Percentiles rank a stretch among this genome's conserved stretches.
phyloP scores from a whole-genome alignment of 2,329 filamentous ascomycete genomes.

The Penicillium sp. region DNA sequence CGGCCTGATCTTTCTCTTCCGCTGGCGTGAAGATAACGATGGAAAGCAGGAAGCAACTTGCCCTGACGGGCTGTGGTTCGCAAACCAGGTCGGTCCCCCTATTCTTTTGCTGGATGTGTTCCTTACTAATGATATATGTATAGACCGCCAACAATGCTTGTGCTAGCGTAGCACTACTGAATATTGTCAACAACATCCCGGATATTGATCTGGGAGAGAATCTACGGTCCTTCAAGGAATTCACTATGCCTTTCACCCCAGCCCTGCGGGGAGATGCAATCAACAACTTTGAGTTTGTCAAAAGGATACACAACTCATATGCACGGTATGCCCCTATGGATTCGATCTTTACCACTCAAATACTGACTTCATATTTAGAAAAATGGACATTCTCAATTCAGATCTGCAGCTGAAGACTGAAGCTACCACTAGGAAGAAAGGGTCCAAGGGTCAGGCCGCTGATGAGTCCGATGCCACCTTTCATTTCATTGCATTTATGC shows the following conservation, averaged over 20 bases:
- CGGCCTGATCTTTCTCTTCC: slow-evolving; percentile 86
- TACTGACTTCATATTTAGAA: slow-evolving; percentile 45
- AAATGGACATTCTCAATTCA: slow-evolving; percentile 71
- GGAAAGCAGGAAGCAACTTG: slow-evolving; percentile 54
- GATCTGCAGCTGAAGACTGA: slow-evolving; percentile 61
- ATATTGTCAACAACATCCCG: slow-evolving; percentile 84
- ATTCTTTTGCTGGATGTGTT: neutral
- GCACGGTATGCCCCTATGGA: slow-evolving; percentile 54
- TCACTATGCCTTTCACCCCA: slow-evolving; percentile 67
- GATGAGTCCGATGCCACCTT: slow-evolving; percentile 62
- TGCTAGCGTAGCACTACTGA: slow-evolving; percentile 86
- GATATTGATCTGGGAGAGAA: slow-evolving; percentile 66
- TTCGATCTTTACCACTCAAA: slow-evolving; percentile 6
- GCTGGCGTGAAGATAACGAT: slow-evolving; percentile 61
- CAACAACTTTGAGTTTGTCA: slow-evolving; percentile 71
- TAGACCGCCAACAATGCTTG: slow-evolving; percentile 81
- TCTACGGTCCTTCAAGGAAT: slow-evolving; percentile 68
- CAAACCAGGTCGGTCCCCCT: slow-evolving; percentile 67
- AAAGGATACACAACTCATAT: slow-evolving; percentile 83
- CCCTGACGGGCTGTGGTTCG: slow-evolving; percentile 78
- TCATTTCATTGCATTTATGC: slow-evolving; percentile 89
- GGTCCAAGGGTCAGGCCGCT: slow-evolving; percentile 43
- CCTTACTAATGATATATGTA: neutral
- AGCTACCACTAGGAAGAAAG: slow-evolving; percentile 39
- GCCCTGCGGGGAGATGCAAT: slow-evolving; percentile 73